phyloP scores from a whole-genome alignment of 1,139 yeast genomes.

The Pichia sp. region DNA sequence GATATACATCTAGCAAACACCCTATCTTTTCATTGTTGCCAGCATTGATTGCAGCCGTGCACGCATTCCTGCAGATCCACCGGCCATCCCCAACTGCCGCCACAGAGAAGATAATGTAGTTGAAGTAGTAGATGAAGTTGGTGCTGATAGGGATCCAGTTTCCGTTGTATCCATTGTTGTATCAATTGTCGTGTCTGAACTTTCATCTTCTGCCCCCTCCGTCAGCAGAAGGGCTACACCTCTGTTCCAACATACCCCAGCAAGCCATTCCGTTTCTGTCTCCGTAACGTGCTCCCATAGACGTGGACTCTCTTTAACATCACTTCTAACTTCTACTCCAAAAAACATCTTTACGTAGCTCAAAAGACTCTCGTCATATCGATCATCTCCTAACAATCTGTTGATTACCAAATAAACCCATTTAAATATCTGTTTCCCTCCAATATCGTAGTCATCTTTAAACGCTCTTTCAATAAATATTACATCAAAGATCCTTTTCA shows the following conservation, averaged over 20 bases:
- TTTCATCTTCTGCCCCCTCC: background rate
- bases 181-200: background rate
- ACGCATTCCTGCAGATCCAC: too few relatives aligned
- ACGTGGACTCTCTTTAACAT: too few relatives aligned
- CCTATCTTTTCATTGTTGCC: too few relatives aligned
- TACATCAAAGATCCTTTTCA: background rate
- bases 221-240: slow-evolving; percentile 20
- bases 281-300: slow-evolving; percentile 13
- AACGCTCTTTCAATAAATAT: slow-evolving; percentile 5
- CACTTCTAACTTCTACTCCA: too few relatives aligned
- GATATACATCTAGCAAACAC: too few relatives aligned
- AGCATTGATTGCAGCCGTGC: too few relatives aligned
- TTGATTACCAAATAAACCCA: slow-evolving; percentile 5
- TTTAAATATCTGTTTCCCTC: slow-evolving; percentile 1
- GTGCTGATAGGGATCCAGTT: too few relatives aligned
- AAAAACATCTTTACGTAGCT: too few relatives aligned
- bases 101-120: too few relatives aligned
- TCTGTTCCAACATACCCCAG: slow-evolving; percentile 26
- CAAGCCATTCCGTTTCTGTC: slow-evolving; percentile 27
- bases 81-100: too few relatives aligned
- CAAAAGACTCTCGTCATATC: background rate
- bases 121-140: too few relatives aligned
- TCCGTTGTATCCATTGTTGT: too few relatives aligned
- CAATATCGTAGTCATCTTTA: background rate
- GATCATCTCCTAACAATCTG: background rate